Base-by-base conservation (phyloP, 1,139 yeast species). In the Lizanozyma gosingica region DNA sequence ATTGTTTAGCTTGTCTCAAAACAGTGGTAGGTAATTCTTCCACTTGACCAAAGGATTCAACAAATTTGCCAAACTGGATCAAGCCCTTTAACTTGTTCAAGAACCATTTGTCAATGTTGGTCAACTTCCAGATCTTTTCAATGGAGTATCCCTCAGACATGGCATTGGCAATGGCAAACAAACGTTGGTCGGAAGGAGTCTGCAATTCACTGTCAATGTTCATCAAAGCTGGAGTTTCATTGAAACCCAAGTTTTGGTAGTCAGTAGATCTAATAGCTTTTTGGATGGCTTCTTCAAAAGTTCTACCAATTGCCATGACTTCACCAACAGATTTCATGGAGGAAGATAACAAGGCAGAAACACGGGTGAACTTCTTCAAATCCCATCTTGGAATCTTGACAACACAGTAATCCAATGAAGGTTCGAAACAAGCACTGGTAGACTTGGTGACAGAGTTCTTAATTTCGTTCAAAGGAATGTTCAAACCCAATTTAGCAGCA, bases 331-430 rank as follows among this genome's bases (percentile, higher is more conserved):
- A 88, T 67, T 92, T 92, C 98, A 92, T 92, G 37, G 96, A 81
- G 4, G 97, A 90, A 34, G 94, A 83, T 54, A 92, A 76, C 56
- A 83, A 76, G 43, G 90, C 80, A 39, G 94, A 83, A 40, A 92
- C 98, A 62, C 96, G 78, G 49, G 92, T 86, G 67, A 92, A 92
- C 69, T 92, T 92, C 73, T 86, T 83, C 66, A 92, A 76, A 67
- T 92, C 98, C 98, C 99, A 92, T 72, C 98, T 81, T 63, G 99
- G 98, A 64, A 92, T 92, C 78, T 92, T 92, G 46, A 87, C 95
- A 48, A 92, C 98, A 62, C 92, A 88, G 67, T 92, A 92, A 69
- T 92, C 98, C 60, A 92, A 76, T 9, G 97, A 88, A 39, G 98
- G 98, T 69, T 92, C 98, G 64, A 92, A 92, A 70, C 95, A 86